Evolutionary conservation across 2,329 filamentous ascomycete genomes (phyloP).

Genomic region (Aspergillus sergii): DNA sequence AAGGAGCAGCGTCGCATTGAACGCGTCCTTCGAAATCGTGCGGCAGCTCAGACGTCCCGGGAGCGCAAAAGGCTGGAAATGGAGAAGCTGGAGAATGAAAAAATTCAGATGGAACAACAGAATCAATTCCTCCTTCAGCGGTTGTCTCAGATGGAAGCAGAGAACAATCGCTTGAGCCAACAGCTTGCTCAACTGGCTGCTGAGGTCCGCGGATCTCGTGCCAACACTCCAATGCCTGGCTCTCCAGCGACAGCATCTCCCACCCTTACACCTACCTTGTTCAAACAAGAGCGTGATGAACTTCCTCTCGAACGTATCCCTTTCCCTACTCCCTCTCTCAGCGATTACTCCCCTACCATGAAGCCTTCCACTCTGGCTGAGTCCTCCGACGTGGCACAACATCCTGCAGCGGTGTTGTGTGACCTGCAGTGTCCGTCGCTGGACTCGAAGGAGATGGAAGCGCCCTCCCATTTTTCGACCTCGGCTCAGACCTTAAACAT

Average conservation of each 20-base stretch:
- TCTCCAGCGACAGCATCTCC: constrained; percentile 39
- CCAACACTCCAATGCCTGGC: constrained; percentile 41
- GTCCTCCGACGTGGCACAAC: constrained; percentile 96
- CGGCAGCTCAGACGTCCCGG: constrained; percentile 92
- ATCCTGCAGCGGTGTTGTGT: constrained; percentile 99
- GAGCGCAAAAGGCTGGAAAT: constrained; percentile 91
- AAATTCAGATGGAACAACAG: constrained; percentile 66
- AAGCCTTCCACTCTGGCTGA: constrained; percentile 49
- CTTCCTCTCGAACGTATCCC: constrained; percentile 44
- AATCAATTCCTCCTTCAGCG: constrained; percentile 71
- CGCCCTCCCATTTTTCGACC: constrained; percentile 44
- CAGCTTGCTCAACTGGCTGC: constrained; percentile 55
- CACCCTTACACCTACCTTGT: constrained; percentile 43
- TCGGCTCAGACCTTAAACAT: constrained; percentile 41
- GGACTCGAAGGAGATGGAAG: constrained; percentile 56
- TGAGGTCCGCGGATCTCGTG: constrained; percentile 46
- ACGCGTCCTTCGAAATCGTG: constrained; percentile 92
- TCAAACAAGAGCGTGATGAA: constrained; percentile 49
- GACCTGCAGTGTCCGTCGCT: constrained; percentile 99
- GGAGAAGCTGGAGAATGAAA: constrained; percentile 74
- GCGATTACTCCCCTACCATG: constrained; percentile 43
- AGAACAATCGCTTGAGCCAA: constrained; percentile 53
- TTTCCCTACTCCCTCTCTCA: constrained; percentile 41
- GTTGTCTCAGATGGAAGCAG: constrained; percentile 61
- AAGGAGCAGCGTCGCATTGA: constrained; percentile 98